phyloP scores from a whole-genome alignment of 2,329 filamentous ascomycete genomes.

The Allantophomopsis lycopodina region DNA sequence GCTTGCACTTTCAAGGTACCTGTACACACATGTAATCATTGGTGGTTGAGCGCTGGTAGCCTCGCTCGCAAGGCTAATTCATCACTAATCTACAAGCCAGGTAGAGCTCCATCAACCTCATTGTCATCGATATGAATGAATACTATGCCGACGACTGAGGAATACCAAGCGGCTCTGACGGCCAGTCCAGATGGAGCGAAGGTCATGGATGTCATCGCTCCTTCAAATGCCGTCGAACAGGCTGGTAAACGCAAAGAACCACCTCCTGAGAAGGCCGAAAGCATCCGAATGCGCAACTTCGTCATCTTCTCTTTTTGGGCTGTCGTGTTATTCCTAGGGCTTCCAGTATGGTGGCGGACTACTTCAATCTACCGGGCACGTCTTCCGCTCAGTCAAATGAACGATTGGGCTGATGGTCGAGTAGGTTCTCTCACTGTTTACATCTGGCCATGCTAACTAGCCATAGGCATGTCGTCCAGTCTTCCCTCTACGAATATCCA shows the following conservation, averaged over 20 bases:
- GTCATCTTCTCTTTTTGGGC: slow-evolving; percentile 87
- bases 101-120: neutral
- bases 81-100: no score
- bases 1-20: no score
- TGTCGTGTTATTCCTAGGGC: slow-evolving; percentile 66
- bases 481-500: slow-evolving; percentile 71
- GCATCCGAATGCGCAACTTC: slow-evolving; percentile 53
- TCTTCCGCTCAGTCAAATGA: slow-evolving; percentile 75
- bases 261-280: slow-evolving; percentile 65
- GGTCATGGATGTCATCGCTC: slow-evolving; percentile 4
- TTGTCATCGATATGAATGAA: neutral
- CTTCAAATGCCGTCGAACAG: slow-evolving; percentile 11
- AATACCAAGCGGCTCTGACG: neutral
- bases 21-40: no score
- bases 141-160: no score
- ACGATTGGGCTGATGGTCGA: slow-evolving; percentile 81
- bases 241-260: slow-evolving; percentile 22
- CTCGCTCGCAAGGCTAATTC: no score
- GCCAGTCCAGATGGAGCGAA: slow-evolving; percentile 1
- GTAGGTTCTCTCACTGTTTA: slow-evolving; percentile 28
- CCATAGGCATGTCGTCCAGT: slow-evolving; percentile 70
- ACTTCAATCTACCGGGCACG: slow-evolving; percentile 83
- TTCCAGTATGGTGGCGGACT: slow-evolving; percentile 94
- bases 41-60: no score
- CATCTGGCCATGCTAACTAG: slow-evolving; percentile 6